A percentile compares a stretch with the other conserved stretches of the same genome.
phyloP scores from a whole-genome alignment of 257 asterid species.

The Ehretia macrophylla region DNA sequence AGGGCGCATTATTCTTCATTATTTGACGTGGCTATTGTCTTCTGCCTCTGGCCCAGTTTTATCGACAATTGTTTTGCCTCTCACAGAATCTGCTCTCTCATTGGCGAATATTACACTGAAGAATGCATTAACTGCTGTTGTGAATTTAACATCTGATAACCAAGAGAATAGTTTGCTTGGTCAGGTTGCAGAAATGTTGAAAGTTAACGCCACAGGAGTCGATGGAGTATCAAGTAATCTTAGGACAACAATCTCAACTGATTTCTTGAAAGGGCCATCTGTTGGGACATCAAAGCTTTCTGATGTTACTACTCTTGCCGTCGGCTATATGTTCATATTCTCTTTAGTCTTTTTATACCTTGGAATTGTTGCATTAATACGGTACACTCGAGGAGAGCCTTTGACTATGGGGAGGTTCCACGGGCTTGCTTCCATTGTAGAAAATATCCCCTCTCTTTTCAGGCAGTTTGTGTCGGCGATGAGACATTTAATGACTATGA shows the following conservation, averaged over 20 bases:
- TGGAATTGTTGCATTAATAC: slow-evolving; percentile 72
- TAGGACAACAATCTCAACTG: slow-evolving; percentile 53
- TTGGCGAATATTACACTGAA: slow-evolving; percentile 77
- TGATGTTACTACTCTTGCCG: slow-evolving; percentile 96
- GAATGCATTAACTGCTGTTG: slow-evolving; percentile 72
- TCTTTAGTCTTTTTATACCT: slow-evolving; percentile 76
- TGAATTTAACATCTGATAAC: slow-evolving; percentile 68
- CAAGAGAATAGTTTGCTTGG: slow-evolving; percentile 53
- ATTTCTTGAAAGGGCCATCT: slow-evolving; percentile 55
- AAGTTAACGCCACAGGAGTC: slow-evolving; percentile 59
- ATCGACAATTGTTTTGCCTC: slow-evolving; percentile 64
- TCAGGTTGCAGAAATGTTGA: slow-evolving; percentile 56
- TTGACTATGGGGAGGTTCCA: slow-evolving; percentile 92
- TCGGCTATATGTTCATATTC: slow-evolving; percentile 80
- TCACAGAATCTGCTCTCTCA: slow-evolving; percentile 81
- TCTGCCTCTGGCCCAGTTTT: slow-evolving; percentile 78
- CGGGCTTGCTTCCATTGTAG: slow-evolving; percentile 89
- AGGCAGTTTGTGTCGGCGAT: slow-evolving; percentile 92
- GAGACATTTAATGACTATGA: slow-evolving; percentile 98
- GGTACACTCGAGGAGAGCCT: slow-evolving; percentile 92
- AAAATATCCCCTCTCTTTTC: slow-evolving; percentile 87
- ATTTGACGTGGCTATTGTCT: slow-evolving; percentile 69
- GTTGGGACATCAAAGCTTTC: slow-evolving; percentile 77
- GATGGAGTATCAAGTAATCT: slow-evolving; percentile 47
- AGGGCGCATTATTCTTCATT: slow-evolving; percentile 68